Evolutionary conservation across 331 rosid species (phyloP).

Genomic region (Quercus tomentella): DNA sequence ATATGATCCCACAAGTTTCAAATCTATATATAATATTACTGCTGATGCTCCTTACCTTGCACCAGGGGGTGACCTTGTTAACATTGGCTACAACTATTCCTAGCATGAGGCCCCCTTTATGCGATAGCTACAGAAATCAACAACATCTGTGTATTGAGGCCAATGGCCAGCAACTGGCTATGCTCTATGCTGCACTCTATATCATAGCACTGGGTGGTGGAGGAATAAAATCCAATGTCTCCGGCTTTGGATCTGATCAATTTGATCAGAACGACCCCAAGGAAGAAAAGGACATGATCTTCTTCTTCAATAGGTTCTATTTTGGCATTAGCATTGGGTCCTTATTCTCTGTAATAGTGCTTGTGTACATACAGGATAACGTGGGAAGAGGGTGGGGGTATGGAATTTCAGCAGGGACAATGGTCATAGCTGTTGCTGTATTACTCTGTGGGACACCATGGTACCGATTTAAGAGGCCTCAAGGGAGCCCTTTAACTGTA

Average conservation of each 20-base stretch:
- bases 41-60: constrained; percentile 17
- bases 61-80: constrained; percentile 65
- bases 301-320: constrained; percentile 95
- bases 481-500: constrained; percentile 80
- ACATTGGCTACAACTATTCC: constrained; percentile 70
- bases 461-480: constrained; percentile 68
- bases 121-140: constrained; percentile 42
- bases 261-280: constrained; percentile 64
- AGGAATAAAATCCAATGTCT: constrained; percentile 89
- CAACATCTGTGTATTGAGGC: constrained; percentile 65
- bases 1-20: neutral
- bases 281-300: constrained; percentile 82
- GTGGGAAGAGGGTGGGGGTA: constrained; percentile 87
- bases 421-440: constrained; percentile 50
- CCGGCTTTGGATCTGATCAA: constrained; percentile 92
- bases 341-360: constrained; percentile 69
- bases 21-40: neutral
- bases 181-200: constrained; percentile 74
- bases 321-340: constrained; percentile 78
- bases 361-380: constrained; percentile 84
- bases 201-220: constrained; percentile 82
- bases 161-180: constrained; percentile 49
- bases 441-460: constrained; percentile 61
- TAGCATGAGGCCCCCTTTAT: constrained; percentile 71
- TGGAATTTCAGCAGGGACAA: constrained; percentile 80